Conservation (phyloP, 1,139 yeast species). For the Scheffersomyces insectosa region DNA sequence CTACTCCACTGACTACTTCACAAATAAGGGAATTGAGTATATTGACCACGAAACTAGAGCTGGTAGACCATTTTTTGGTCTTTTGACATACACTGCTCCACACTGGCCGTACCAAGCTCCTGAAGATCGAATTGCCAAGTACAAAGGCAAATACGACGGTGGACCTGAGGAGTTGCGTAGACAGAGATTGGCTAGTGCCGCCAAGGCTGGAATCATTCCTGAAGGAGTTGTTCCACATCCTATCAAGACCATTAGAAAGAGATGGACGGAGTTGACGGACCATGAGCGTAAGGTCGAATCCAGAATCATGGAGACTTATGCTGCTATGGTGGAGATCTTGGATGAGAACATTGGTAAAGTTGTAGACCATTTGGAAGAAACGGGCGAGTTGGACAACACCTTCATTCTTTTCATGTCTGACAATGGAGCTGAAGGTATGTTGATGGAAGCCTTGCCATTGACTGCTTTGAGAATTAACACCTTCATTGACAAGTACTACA, state of each 20-base stretch:
- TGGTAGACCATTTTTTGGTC: constrained; percentile 53
- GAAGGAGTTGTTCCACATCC: constrained; percentile 47
- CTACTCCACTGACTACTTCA: constrained; percentile 47
- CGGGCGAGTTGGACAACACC: constrained; percentile 51
- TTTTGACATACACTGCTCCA: constrained; percentile 58
- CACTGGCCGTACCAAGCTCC: constrained; percentile 68
- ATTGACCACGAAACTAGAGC: constrained; percentile 26
- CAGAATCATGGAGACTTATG: constrained; percentile 55
- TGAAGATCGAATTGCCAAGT: constrained; percentile 43
- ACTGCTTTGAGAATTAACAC: constrained; percentile 25
- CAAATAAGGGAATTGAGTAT: constrained; percentile 43
- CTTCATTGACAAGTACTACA: constrained; percentile 33
- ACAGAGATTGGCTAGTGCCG: constrained; percentile 38
- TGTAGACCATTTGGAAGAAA: constrained; percentile 35
- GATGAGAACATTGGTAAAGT: constrained; percentile 52
- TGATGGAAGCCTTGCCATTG: constrained; percentile 54
- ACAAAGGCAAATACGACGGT: constrained; percentile 47
- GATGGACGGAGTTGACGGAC: constrained; percentile 42
- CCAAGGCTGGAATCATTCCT: constrained; percentile 45
- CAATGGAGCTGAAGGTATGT: constrained; percentile 63
- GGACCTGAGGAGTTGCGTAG: constrained; percentile 50
- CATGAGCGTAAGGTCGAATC: constrained; percentile 36
- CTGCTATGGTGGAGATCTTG: constrained; percentile 60
- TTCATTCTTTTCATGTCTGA: constrained; percentile 58
- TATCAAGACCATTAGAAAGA: constrained; percentile 39